Percentiles rank a stretch among this genome's conserved stretches.
Evolutionary conservation across 768 basidiomycete genomes (phyloP).

Genomic region (Leccinum rimulosum): DNA sequence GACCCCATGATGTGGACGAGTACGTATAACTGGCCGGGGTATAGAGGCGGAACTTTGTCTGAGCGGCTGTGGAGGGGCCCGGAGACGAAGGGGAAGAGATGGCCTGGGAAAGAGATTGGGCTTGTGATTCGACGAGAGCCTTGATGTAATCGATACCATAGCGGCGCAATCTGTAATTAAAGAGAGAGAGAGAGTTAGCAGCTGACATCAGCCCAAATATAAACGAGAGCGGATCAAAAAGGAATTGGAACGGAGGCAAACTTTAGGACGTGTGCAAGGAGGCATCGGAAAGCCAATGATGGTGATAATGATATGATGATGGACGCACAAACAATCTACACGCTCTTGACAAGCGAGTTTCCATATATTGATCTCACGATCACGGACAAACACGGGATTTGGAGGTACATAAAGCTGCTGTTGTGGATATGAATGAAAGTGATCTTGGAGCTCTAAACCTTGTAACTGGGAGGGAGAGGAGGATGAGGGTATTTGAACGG

Average conservation of each 20-base stretch:
- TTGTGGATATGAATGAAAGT: too few relatives aligned
- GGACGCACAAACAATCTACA: slow-evolving; percentile 32
- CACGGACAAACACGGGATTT: slow-evolving; percentile 28
- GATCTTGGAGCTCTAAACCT: slow-evolving; percentile 24
- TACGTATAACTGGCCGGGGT: slow-evolving; percentile 35
- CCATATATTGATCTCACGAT: slow-evolving; percentile 36
- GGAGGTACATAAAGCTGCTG: slow-evolving; percentile 26
- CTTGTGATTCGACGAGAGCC: slow-evolving; percentile 30
- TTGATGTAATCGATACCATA: slow-evolving; percentile 35
- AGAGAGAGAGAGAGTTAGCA: slow-evolving; percentile 3
- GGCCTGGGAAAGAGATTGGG: slow-evolving; percentile 10
- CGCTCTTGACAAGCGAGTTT: slow-evolving; percentile 35
- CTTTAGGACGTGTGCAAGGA: slow-evolving; percentile 3
- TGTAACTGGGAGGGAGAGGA: slow-evolving; percentile 14
- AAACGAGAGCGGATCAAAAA: slow-evolving; percentile 7
- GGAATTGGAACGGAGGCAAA: background rate
- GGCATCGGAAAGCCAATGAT: slow-evolving; percentile 1
- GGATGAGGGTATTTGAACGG: slow-evolving; percentile 16
- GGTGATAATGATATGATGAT: background rate
- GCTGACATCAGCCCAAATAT: slow-evolving; percentile 7
- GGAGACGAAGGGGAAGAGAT: background rate
- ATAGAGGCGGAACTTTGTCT: slow-evolving; percentile 31
- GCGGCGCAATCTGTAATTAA: slow-evolving; percentile 25
- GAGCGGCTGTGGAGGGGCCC: background rate
- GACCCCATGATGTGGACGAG: slow-evolving; percentile 19